Conservation (phyloP, 2,329 filamentous ascomycete genomes). For the Elsinoe fawcettii region DNA sequence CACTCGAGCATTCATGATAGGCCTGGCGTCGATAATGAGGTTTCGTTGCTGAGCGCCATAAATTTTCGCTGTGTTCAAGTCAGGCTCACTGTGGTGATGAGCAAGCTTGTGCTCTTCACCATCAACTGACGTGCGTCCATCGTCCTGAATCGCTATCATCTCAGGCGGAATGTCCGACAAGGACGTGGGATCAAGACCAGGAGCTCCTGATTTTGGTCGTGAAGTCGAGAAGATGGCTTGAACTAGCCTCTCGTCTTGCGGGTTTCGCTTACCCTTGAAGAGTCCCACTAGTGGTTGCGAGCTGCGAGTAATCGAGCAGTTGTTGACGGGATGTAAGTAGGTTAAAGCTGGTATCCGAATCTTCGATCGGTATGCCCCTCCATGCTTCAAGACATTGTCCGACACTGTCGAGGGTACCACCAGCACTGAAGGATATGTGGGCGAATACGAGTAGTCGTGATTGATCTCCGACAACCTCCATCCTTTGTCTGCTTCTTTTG, state of each 20-base stretch:
- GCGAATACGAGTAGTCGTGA: slow-evolving; percentile 79
- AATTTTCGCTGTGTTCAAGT: slow-evolving; percentile 33
- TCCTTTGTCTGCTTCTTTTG: slow-evolving; percentile 65
- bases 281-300: slow-evolving; percentile 87
- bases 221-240: slow-evolving; percentile 83
- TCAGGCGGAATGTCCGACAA: slow-evolving; percentile 13
- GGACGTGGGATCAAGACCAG: slow-evolving; percentile 14
- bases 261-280: slow-evolving; percentile 69
- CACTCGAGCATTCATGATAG: slow-evolving; percentile 85
- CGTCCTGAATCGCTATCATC: slow-evolving; percentile 2
- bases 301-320: slow-evolving; percentile 91
- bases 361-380: slow-evolving; percentile 78
- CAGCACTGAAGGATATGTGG: slow-evolving; percentile 81
- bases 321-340: slow-evolving; percentile 94
- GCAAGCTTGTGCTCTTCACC: neutral
- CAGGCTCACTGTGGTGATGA: slow-evolving; percentile 12
- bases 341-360: slow-evolving; percentile 81
- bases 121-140: neutral
- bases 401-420: slow-evolving; percentile 84
- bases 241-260: slow-evolving; percentile 91
- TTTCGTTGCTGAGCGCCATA: slow-evolving; percentile 93
- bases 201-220: slow-evolving; percentile 17
- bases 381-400: slow-evolving; percentile 95
- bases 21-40: slow-evolving; percentile 89
- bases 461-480: slow-evolving; percentile 93